Evolutionary conservation across 176 grass and related monocot genomes (phyloP).

Genomic region (Carex littledalei): DNA sequence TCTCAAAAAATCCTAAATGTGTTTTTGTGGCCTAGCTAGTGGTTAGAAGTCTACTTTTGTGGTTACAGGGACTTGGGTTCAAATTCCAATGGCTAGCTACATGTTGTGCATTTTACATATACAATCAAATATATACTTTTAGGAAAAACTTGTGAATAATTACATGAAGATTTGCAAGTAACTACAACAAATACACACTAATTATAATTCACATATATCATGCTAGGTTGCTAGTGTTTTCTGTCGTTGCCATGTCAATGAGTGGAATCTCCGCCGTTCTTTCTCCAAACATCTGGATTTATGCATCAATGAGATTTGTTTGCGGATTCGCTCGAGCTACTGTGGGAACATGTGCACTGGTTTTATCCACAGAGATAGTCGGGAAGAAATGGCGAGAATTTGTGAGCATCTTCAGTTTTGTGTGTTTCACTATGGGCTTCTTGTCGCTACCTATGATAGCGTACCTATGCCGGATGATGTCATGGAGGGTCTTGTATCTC

Average conservation of each 20-base stretch:
- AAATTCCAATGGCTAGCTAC: too few species aligned
- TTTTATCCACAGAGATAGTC: constrained; percentile 78
- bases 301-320: constrained; percentile 56
- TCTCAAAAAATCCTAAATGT: too few species aligned
- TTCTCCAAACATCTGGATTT: constrained; percentile 78
- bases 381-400: constrained; percentile 67
- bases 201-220: not conserved
- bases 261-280: constrained; percentile 44
- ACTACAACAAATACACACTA: not conserved
- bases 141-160: not conserved
- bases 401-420: constrained; percentile 56
- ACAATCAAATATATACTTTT: not conserved
- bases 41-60: too few species aligned
- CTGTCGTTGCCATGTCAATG: constrained; percentile 49
- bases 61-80: too few species aligned
- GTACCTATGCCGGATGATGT: constrained; percentile 39
- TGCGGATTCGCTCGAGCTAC: constrained; percentile 63
- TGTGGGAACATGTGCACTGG: constrained; percentile 52
- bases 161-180: not conserved
- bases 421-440: constrained; percentile 77
- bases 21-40: too few species aligned
- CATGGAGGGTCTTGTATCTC: constrained; percentile 67
- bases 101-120: not conserved
- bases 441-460: constrained; percentile 73
- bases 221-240: constrained; percentile 47